Conservation (phyloP, 257 asterid genomes). For the Ilex asprella region DNA sequence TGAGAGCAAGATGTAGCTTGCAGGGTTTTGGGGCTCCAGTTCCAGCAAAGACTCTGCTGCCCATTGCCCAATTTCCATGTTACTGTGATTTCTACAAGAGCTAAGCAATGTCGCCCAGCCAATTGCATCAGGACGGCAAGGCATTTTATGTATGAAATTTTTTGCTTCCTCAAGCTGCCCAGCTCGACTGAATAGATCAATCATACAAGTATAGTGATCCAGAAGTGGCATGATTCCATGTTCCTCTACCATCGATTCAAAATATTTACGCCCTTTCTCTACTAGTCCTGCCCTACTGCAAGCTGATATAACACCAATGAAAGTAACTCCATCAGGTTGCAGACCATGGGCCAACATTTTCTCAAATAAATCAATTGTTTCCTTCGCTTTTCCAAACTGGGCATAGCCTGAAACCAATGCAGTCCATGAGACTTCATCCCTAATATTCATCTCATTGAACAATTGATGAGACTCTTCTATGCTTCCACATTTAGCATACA, state of each 20-base stretch:
- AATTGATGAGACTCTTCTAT: slow-evolving; percentile 53
- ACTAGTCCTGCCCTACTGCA: slow-evolving; percentile 88
- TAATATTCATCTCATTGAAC: slow-evolving; percentile 50
- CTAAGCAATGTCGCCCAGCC: slow-evolving; percentile 44
- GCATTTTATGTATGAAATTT: slow-evolving; percentile 69
- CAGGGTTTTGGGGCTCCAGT: slow-evolving; percentile 35
- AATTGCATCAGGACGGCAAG: slow-evolving; percentile 38
- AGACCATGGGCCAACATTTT: slow-evolving; percentile 58
- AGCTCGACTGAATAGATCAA: slow-evolving; percentile 72
- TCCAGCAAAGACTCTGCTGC: slow-evolving; percentile 39
- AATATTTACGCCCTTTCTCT: slow-evolving; percentile 58
- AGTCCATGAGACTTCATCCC: slow-evolving; percentile 88
- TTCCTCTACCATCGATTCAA: slow-evolving; percentile 51
- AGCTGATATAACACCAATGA: slow-evolving; percentile 78
- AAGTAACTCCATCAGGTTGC: slow-evolving; percentile 72
- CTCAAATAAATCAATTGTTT: slow-evolving; percentile 63
- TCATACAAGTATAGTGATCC: slow-evolving; percentile 51
- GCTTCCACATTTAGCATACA: slow-evolving; percentile 82
- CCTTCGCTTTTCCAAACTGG: slow-evolving; percentile 75
- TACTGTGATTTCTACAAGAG: slow-evolving; percentile 35
- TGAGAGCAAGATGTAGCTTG: slow-evolving; percentile 34
- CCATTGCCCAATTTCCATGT: slow-evolving; percentile 38
- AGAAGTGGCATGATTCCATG: slow-evolving; percentile 49
- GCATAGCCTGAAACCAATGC: slow-evolving; percentile 81
- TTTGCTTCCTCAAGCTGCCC: slow-evolving; percentile 69